Evolutionary conservation across 108 stramenopile species (phyloP), one percentile per base, ranked within the genome.

Genomic region (Skeletonema costatum): DNA sequence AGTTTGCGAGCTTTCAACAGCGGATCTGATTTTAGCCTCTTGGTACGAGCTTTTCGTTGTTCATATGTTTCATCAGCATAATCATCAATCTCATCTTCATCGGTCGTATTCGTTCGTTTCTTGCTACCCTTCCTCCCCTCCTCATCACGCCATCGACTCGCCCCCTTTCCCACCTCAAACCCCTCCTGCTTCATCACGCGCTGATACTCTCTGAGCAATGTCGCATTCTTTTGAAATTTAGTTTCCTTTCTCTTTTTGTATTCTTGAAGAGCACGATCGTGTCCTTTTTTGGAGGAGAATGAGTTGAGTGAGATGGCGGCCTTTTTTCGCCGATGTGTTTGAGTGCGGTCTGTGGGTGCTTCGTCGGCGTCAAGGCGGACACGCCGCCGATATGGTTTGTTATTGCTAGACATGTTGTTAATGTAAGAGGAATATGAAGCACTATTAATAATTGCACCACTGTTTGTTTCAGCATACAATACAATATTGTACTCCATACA

Each of bases 171-270:
- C 11, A 88, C 89, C 17, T 89, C 89, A 70, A 74, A 88, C 13
- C 93, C 93, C 74, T 87, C 90, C 14, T 68, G 25, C 67, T 91
- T 91, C 89, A 91, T 91, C 14, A 77, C 85, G 60, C 81, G 87
- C 19, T 81, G 72, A 63, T 93, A 93, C 36, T 75, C 74, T 19
- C 89, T 73, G 6, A 93, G 69, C 16, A 85, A 75, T 58, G 78
- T 70, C n/a, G 93, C 87, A 39, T 88, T 91, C 56, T 82, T 77
- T 33, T 68, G 63, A 17, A 84, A 88, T 58, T 90, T 90, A 11
- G 61, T 61, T 58, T 89, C 76, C 74, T 90, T 87, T 32, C 90
- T 73, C 60, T 86, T 79, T 48, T 84, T 86, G 69, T 82, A 93
- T 70, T 89, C 85, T 64, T 81, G 77, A 6, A 92, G 51, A 17